Evolutionary conservation across 1,284 basidiomycete species (phyloP).

Genomic region (Bjerkandera adusta): DNA sequence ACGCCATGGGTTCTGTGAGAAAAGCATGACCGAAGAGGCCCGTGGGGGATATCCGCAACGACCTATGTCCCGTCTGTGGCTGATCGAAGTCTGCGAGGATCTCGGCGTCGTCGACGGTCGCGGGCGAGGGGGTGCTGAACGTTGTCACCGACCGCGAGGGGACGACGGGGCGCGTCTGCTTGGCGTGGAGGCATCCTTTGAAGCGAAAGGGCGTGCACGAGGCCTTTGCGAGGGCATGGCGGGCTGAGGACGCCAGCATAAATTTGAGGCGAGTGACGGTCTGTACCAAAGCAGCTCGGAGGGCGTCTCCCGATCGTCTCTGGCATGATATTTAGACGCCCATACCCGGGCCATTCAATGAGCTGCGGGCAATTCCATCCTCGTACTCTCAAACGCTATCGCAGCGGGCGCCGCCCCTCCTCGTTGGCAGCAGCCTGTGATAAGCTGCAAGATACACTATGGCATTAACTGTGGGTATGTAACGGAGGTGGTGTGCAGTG

Average conservation of each 20-base stretch:
- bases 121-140: constrained; percentile 42
- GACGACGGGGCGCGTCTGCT: constrained; percentile 18
- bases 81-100: constrained; percentile 73
- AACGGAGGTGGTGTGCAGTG: background rate
- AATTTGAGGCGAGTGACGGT: constrained; percentile 22
- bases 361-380: no score
- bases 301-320: constrained; percentile 1
- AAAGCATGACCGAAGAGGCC: constrained; percentile 75
- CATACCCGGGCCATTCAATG: no score
- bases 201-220: constrained; percentile 40
- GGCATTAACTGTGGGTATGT: constrained; percentile 5
- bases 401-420: no score
- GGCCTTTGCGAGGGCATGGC: constrained; percentile 39
- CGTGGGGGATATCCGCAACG: constrained; percentile 44
- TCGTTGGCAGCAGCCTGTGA: no score
- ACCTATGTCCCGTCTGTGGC: constrained; percentile 39
- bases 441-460: no score
- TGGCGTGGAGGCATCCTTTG: constrained; percentile 40
- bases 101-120: constrained; percentile 59
- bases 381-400: no score
- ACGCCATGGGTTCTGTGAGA: constrained; percentile 58
- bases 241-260: constrained; percentile 54
- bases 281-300: constrained; percentile 10
- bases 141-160: constrained; percentile 27
- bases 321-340: no score